A percentile compares a stretch with the other conserved stretches of the same genome.
phyloP scores from a whole-genome alignment of 192 early-diverging fungal genomes.

The Coemansia sp. region DNA sequence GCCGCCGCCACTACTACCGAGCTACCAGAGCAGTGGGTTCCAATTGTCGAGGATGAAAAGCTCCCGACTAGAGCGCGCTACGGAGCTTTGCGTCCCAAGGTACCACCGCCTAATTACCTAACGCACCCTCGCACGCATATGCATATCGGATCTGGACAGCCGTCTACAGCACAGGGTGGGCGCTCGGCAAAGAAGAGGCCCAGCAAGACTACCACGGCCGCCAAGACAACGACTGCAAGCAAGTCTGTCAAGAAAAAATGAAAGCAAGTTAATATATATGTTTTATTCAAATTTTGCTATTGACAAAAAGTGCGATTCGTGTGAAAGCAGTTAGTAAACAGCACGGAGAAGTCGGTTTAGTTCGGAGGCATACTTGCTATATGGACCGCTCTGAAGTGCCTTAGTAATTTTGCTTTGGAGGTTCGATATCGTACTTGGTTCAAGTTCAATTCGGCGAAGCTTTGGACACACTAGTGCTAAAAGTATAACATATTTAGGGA shows the following conservation, averaged over 20 bases:
- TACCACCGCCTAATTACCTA: slow-evolving; percentile 48
- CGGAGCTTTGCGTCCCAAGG: slow-evolving; percentile 45
- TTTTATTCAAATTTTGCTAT: neutral
- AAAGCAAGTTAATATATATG: neutral
- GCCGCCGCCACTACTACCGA: neutral
- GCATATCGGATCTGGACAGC: slow-evolving; percentile 52
- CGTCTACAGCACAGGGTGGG: slow-evolving; percentile 11
- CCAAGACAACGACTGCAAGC: slow-evolving; percentile 20
- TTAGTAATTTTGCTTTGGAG: neutral
- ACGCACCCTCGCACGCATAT: slow-evolving; percentile 55
- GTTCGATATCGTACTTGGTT: neutral
- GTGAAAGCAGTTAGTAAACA: neutral
- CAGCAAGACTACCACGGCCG: slow-evolving; percentile 31
- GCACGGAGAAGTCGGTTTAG: neutral
- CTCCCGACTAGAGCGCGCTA: slow-evolving; percentile 38
- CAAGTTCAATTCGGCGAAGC: neutral
- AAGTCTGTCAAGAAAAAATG: slow-evolving; percentile 32
- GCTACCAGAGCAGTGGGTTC: slow-evolving; percentile 22
- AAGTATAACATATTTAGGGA: neutral
- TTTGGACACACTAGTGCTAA: neutral
- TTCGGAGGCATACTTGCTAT: neutral
- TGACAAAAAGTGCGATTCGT: neutral
- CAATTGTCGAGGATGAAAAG: slow-evolving; percentile 50
- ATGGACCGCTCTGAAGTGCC: neutral
- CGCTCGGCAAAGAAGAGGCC: slow-evolving; percentile 47